Conservation (phyloP, 257 asterid species). For the Solanum habrochaites region DNA sequence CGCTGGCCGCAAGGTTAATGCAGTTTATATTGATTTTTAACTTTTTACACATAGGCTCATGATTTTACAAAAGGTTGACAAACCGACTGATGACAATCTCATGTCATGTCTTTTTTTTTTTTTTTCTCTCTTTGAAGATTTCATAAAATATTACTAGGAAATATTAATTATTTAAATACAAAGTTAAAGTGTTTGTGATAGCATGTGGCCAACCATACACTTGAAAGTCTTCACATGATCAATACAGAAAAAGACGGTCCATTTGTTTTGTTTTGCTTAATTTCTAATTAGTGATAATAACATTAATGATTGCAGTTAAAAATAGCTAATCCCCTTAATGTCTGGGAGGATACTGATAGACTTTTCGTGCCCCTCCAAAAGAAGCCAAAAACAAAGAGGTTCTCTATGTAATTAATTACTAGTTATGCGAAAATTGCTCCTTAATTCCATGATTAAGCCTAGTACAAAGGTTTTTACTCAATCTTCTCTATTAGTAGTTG, state of each 20-base stretch:
- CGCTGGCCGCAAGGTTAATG: neutral
- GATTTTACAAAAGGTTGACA: neutral
- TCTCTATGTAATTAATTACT: neutral
- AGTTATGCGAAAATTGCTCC: too few species aligned
- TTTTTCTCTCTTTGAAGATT: neutral
- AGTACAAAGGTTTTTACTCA: too few species aligned
- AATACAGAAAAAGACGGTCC: neutral
- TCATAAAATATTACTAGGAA: neutral
- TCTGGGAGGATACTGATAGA: too few species aligned
- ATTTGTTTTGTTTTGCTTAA: conserved; percentile 2
- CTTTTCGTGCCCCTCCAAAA: neutral
- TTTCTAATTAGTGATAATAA: neutral
- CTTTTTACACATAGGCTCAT: neutral
- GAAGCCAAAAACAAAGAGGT: neutral
- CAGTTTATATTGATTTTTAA: neutral
- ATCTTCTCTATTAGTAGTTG: neutral
- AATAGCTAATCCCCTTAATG: too few species aligned
- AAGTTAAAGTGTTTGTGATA: conserved; percentile 6
- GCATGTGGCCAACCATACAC: conserved; percentile 33
- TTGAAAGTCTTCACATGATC: conserved; percentile 14
- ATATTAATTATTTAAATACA: neutral
- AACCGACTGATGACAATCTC: neutral
- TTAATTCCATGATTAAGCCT: neutral
- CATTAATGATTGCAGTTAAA: neutral
- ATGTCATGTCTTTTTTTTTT: neutral